Conservation (phyloP, 179 eudicot species). For the Nepenthes alata region DNA sequence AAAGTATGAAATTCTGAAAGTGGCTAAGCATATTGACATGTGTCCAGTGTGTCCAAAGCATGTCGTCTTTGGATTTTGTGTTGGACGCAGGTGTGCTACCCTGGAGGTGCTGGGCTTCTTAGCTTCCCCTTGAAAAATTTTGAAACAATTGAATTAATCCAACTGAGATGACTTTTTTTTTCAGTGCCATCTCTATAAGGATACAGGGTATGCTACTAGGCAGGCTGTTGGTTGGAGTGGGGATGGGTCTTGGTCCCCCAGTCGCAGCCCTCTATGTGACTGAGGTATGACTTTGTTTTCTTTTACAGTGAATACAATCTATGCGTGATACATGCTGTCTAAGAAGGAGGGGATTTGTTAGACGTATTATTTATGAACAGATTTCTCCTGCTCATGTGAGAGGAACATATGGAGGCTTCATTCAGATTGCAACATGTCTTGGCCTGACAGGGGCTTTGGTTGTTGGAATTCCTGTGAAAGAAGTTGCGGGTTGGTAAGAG, state of each 20-base stretch:
- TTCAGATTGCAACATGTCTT: constrained; percentile 84
- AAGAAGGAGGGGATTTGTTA: background rate
- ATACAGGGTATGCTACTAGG: constrained; percentile 82
- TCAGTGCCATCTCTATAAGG: constrained; percentile 60
- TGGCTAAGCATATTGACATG: no score
- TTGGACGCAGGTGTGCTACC: no score
- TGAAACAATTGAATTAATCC: background rate
- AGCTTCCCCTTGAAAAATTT: background rate
- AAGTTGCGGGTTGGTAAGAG: constrained; percentile 54
- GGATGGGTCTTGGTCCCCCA: constrained; percentile 91
- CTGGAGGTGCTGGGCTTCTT: background rate
- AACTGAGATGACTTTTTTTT: constrained; percentile 4
- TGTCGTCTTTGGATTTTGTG: no score
- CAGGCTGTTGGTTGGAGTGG: constrained; percentile 72
- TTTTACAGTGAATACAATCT: background rate
- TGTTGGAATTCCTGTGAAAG: constrained; percentile 72
- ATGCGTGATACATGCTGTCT: background rate
- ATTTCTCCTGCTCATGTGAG: constrained; percentile 84
- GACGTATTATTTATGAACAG: constrained; percentile 19
- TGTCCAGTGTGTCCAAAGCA: no score
- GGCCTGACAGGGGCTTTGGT: constrained; percentile 65
- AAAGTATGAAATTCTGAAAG: no score
- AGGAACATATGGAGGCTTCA: constrained; percentile 95
- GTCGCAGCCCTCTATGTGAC: constrained; percentile 86
- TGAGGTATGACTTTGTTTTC: constrained; percentile 40